These are phyloP conservation scores for Debaryomyces singareniensis DNA, from an alignment of 1,139 yeast genomes.

Conservation along the genomic window DNA sequence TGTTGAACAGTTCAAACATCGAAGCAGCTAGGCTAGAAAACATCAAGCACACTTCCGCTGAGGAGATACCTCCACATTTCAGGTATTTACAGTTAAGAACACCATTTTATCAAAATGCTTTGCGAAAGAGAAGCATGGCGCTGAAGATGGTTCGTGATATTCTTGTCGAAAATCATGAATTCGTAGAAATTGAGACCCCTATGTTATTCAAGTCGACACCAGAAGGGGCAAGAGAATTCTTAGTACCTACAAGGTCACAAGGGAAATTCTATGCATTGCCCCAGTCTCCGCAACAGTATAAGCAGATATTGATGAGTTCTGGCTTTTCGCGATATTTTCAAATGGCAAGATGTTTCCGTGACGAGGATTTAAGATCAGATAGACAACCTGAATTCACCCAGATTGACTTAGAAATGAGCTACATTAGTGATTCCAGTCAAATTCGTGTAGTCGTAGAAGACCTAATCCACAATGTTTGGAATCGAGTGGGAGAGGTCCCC, in stretches of 20 bases:
- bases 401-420: conserved; percentile 90
- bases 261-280: conserved; percentile 81
- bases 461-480: conserved; percentile 54
- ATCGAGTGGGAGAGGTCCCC: conserved; percentile 31
- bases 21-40: conserved; percentile 69
- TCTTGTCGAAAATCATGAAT: conserved; percentile 40
- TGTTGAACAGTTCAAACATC: conserved; percentile 60
- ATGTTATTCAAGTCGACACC: conserved; percentile 91
- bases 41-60: conserved; percentile 42
- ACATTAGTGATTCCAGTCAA: conserved; percentile 57
- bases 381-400: conserved; percentile 98
- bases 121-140: conserved; percentile 57
- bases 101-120: conserved; percentile 50
- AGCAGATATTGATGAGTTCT: conserved; percentile 89
- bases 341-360: conserved; percentile 89
- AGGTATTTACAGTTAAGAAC: conserved; percentile 76
- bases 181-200: conserved; percentile 90
- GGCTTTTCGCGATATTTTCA: conserved; percentile 86
- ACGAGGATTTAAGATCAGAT: conserved; percentile 90
- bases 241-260: conserved; percentile 77
- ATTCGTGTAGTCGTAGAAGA: conserved; percentile 63
- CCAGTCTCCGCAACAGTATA: conserved; percentile 96
- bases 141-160: conserved; percentile 48
- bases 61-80: conserved; percentile 67
- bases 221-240: conserved; percentile 94